phyloP scores from a whole-genome alignment of 441 rosid species.

The Cnidoscolus chayamansa region DNA sequence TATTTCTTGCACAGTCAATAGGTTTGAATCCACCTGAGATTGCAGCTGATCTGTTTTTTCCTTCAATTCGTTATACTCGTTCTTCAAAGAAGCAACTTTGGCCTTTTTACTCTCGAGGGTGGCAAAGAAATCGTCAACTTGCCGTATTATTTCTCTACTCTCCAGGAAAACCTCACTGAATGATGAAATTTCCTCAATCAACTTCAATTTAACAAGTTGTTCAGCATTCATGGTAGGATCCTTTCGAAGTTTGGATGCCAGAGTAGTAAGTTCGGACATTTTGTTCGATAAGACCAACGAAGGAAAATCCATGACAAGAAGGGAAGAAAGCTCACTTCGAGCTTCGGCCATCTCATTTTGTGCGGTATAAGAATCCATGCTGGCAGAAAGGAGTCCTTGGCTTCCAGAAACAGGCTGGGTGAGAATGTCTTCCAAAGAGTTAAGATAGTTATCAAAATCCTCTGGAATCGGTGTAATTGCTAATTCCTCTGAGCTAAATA shows the following conservation, averaged over 20 bases:
- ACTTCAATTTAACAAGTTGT: conserved; percentile 61
- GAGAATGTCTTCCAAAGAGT: conserved; percentile 58
- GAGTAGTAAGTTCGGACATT: conserved; percentile 39
- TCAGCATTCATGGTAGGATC: conserved; percentile 56
- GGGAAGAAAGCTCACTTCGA: conserved; percentile 50
- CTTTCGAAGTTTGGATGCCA: conserved; percentile 51
- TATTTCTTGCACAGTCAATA: conserved; percentile 44
- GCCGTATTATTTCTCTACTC: conserved; percentile 47
- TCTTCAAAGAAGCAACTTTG: conserved; percentile 48
- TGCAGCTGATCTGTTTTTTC: conserved; percentile 51
- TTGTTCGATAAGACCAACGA: conserved; percentile 43
- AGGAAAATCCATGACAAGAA: conserved; percentile 51
- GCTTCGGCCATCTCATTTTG: conserved; percentile 61
- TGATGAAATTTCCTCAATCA: conserved; percentile 61
- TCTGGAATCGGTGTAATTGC: conserved; percentile 34
- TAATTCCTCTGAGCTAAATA: conserved; percentile 18
- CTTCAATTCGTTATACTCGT: conserved; percentile 57
- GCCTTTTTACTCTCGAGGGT: conserved; percentile 52
- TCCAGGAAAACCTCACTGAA: conserved; percentile 59
- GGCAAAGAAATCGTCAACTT: conserved; percentile 47
- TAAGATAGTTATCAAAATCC: conserved; percentile 66
- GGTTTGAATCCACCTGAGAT: conserved; percentile 45
- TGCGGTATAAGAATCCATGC: conserved; percentile 26
- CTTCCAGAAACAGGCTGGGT: conserved; percentile 36
- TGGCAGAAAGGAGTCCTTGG: conserved; percentile 17